Base-by-base conservation (phyloP, 176 grass and related monocot species). In the Olyra latifolia region DNA sequence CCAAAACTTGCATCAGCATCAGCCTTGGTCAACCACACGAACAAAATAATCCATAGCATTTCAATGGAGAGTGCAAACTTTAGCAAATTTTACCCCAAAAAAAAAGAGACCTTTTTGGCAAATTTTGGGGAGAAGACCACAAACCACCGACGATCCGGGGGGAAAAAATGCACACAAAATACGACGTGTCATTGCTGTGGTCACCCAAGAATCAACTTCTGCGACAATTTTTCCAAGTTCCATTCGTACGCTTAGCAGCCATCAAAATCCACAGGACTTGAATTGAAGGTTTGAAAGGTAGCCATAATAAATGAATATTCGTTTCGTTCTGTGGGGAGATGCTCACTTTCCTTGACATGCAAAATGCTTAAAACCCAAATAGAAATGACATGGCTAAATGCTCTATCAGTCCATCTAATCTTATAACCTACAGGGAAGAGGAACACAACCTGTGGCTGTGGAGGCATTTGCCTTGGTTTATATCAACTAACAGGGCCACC, bases 301-400 rank as follows among this genome's bases (percentile, higher is more conserved):
- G 29, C 48, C 20, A 40, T 15, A 19, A 60, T 11, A 79, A 65
- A 75, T 45, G 14, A 66, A 83, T 74, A 27, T 66, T 86, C 76
- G 25, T 56, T 72, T 55, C 58, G 46, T 66, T 47, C 2, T 58
- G 15, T 1, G 46, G 24, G 28, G 43, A 74, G 47, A 66, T 66
- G 45, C 61, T 55, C 10, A 12, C 38, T 74, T 56, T 54, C n/a
- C 46, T 52, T 69, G 62, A 40, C 55, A 66, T 48, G 84, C 58
- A 73, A 66, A 29, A 56, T 56, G 25, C 24, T 40, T 65, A 19
- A 53, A 19, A 62, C 62, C 17, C 35, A 68, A 68, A 39, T 25
- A 69, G 50, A 77, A 84, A 59, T 75, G 38, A 53, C 46, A 53
- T 9, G 39, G 29, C 0, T 68, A 9, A 5, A 41, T 27, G 35